These are phyloP conservation scores for Coccomyxa subellipsoidea DNA, from an alignment of 163 green algal genomes.

Conservation along the genomic window DNA sequence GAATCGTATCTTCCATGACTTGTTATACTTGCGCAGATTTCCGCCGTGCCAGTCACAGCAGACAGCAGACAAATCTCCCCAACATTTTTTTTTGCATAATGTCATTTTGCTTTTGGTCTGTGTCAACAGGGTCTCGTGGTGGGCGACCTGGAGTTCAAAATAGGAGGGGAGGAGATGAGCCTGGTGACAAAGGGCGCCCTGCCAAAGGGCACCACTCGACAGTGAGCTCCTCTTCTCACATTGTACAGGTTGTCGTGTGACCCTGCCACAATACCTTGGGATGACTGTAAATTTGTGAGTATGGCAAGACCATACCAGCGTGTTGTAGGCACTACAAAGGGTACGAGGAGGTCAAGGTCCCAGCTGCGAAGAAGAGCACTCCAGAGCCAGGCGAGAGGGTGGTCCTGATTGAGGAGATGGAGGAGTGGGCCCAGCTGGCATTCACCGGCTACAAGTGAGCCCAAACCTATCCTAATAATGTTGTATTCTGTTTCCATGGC, in stretches of 20 bases:
- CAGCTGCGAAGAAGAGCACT: conserved; percentile 39
- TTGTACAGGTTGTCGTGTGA: no score
- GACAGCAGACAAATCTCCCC: no score
- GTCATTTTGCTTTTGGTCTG: background rate
- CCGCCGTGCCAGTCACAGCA: no score
- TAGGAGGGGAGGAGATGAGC: conserved; percentile 54
- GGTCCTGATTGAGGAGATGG: conserved; percentile 71
- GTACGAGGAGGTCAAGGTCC: conserved; percentile 89
- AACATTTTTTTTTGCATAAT: no score
- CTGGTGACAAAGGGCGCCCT: conserved; percentile 38
- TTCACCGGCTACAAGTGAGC: conserved; percentile 49
- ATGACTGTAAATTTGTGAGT: no score
- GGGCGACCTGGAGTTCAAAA: conserved; percentile 54
- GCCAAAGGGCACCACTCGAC: conserved; percentile 76
- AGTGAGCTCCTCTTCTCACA: conserved; percentile 40
- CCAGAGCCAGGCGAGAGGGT: conserved; percentile 46
- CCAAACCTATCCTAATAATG: background rate
- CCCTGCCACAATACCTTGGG: no score
- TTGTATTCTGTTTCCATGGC: no score
- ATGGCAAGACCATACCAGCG: background rate
- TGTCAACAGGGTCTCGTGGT: conserved; percentile 28
- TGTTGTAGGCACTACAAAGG: conserved; percentile 71
- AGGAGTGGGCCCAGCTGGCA: conserved; percentile 74
- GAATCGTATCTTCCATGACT: no score
- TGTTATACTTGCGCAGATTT: no score